Percentiles rank a stretch among this genome's conserved stretches.
phyloP scores from a whole-genome alignment of 2,329 filamentous ascomycete genomes.

The Diplodia intermedia region DNA sequence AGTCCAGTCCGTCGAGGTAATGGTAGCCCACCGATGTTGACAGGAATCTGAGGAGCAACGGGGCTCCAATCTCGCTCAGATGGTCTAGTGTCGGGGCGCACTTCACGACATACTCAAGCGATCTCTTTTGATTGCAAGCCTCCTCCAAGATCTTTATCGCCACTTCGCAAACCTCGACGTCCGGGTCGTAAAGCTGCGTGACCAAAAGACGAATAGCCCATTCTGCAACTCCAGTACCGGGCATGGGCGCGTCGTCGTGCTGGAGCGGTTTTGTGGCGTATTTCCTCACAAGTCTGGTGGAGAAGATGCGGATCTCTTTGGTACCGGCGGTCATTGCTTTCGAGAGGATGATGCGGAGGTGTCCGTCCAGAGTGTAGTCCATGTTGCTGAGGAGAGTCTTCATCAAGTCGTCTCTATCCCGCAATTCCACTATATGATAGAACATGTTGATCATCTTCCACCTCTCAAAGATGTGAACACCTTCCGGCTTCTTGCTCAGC shows the following conservation, averaged over 20 bases:
- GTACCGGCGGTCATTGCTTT: slow-evolving; percentile 92
- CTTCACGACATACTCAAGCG: slow-evolving; percentile 94
- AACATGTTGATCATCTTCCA: slow-evolving; percentile 99
- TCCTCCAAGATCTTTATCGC: slow-evolving; percentile 98
- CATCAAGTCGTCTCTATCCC: slow-evolving; percentile 88
- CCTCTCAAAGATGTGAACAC: slow-evolving; percentile 86
- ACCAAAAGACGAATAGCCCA: slow-evolving; percentile 98
- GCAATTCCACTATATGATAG: slow-evolving; percentile 94
- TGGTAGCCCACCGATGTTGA: slow-evolving; percentile 98
- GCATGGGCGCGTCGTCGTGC: slow-evolving; percentile 44
- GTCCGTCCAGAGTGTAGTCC: slow-evolving; percentile 84
- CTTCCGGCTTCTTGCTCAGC: slow-evolving; percentile 80
- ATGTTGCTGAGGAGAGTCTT: slow-evolving; percentile 87
- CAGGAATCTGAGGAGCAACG: slow-evolving; percentile 86
- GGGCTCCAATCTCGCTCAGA: slow-evolving; percentile 93
- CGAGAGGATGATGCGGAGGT: slow-evolving; percentile 88
- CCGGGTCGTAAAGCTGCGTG: slow-evolving; percentile 96
- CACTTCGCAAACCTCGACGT: slow-evolving; percentile 94
- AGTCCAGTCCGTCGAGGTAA: slow-evolving; percentile 94
- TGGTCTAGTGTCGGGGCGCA: slow-evolving; percentile 94
- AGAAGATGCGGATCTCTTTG: slow-evolving; percentile 88
- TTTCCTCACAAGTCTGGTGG: slow-evolving; percentile 84
- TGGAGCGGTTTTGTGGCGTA: slow-evolving; percentile 72
- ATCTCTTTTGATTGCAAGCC: slow-evolving; percentile 89
- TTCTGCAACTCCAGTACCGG: slow-evolving; percentile 73